Evolutionary conservation across 1,139 yeast species (phyloP), one percentile per base, ranked within the genome.

Genomic region (Magnusiomyces tetraspermus): DNA sequence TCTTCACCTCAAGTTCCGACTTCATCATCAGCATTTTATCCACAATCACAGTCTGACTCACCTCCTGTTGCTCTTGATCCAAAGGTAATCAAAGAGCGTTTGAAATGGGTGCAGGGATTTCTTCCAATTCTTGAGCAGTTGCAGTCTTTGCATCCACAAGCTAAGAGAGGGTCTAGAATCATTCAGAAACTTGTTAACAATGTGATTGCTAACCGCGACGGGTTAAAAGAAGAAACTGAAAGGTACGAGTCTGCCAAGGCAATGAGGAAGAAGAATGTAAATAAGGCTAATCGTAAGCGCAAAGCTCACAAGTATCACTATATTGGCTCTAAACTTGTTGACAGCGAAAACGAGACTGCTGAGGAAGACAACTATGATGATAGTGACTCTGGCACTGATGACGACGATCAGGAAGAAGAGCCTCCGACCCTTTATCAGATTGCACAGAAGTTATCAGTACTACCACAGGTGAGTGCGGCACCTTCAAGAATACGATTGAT

Each of bases 391-490:
- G 41, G 24, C 30, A 24, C 19, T 11, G 30, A 22, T 17, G 48
- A 46, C 11, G 26, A 19, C 11, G 48, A 33, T 21, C 23, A 26
- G 10, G 41, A 33, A 21, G 51, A 49, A 26, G 46, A 45, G 1
- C 51, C 52, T 1, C 54, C 54, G 2, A 51, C 53, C 38, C 31
- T 54, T 10, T 54, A 54, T 31, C 53, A 54, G 10, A 54, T 54
- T 37, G 48, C 50, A n/a, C 56, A 54, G 28, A 41, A 53, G 19
- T 51, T 54, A 2, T 51, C 54, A 15, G 51, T 54, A 3, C 31
- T 54, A 40, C 56, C 56, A 1, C 46, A 38, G 36, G 53, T 54
- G 23, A 54, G 56, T 44, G 51, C 56, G 1, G 56, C 54, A 1
- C 54, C 54, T 6, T 48, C 53, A 2, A 45, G 48, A 37, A 21